Evolutionary conservation across 257 asterid genomes (phyloP), one percentile per base, ranked within the genome.

Genomic region (Solanum megistacrolobum): DNA sequence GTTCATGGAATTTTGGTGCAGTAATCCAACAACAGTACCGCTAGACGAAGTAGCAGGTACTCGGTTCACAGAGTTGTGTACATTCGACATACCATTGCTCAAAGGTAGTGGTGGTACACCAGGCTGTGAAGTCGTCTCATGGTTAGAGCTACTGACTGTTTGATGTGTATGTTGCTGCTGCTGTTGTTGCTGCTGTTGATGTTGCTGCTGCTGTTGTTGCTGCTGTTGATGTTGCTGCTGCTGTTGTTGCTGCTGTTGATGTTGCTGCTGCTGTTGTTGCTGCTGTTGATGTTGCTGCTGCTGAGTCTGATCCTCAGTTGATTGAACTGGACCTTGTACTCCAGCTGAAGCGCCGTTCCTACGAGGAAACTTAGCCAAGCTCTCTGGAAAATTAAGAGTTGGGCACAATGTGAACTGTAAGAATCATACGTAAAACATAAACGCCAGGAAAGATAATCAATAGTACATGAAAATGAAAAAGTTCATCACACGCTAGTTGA

Each of bases 301-400:
- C 79, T 68, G 87, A 38, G 87, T 5, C 86, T 93, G 98, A 79
- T 92, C 92, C 69, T 93, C 98, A 4, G 91, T 87, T 68, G 91
- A 94, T 88, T 93, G 98, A 79, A 92, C 88, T 90, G 94, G 98
- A 76, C 93, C 92, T 89, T 89, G 96, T 89, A 92, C 92, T 73
- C 93, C 91, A 31, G 95, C 88, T 38, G 98, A 91, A 39, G 94
- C 78, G 83, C 90, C 91, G 66, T 95, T 89, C 65, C 94, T 89
- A 89, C 99, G 92, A 86, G 99, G 99, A 90, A 93, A 96, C 92
- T 97, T 97, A 58, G 96, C 90, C 93, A 97, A 92, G 89, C 99
- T 97, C 91, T 96, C 99, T 97, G 96, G 14, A 79, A 84, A 92
- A 87, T 86, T 43, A 83, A 27, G 62, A 76, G 60, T 38, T 9